phyloP scores from a whole-genome alignment of 768 basidiomycete species.

The Auricularia sp. region DNA sequence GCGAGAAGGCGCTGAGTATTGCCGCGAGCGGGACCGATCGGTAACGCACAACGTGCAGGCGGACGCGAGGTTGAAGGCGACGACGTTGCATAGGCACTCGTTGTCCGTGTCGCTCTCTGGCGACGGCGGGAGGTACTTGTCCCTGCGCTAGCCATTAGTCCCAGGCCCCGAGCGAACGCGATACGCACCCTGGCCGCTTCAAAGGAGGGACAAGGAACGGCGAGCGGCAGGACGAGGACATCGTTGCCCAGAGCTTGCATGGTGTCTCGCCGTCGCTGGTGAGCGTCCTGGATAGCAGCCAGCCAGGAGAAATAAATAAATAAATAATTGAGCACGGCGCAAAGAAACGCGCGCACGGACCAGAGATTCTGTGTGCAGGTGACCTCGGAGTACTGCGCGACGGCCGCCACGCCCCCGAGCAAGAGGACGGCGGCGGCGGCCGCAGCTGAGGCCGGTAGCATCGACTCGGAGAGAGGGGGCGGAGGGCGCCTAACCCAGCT shows the following conservation, averaged over 20 bases:
- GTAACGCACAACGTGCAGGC: background rate
- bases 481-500: background rate
- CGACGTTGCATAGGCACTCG: background rate
- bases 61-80: conserved; percentile 1
- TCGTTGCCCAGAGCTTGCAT: background rate
- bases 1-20: background rate
- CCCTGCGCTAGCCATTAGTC: background rate
- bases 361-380: background rate
- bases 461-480: background rate
- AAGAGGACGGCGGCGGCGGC: background rate
- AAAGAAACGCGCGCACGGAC: background rate
- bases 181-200: background rate
- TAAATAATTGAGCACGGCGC: background rate
- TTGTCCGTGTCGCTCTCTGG: background rate
- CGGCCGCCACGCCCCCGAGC: background rate
- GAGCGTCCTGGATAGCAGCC: background rate
- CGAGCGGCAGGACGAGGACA: background rate
- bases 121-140: background rate
- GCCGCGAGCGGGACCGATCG: background rate
- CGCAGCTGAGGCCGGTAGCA: background rate
- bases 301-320: background rate
- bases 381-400: background rate
- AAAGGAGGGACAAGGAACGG: background rate
- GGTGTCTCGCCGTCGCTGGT: background rate
- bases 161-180: background rate